Evolutionary conservation across 768 basidiomycete species (phyloP).

Genomic region (Symmetrospora coprosmae): DNA sequence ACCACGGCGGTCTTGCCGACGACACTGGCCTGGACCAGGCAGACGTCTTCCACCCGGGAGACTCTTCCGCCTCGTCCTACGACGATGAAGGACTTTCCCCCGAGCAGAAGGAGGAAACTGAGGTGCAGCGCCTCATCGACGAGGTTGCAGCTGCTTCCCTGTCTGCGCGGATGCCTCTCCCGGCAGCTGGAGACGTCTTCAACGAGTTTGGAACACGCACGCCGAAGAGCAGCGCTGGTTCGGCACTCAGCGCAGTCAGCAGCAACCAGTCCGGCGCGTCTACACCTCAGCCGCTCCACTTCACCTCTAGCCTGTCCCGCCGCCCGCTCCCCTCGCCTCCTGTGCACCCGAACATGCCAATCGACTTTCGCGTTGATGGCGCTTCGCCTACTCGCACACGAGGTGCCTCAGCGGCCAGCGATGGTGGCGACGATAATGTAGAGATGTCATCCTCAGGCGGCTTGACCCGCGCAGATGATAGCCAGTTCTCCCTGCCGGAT

Average conservation of each 20-base stretch:
- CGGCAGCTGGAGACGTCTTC: background rate
- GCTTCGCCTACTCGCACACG: too few species aligned
- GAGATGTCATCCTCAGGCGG: too few species aligned
- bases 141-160: slow-evolving; percentile 5
- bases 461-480: slow-evolving; percentile 9
- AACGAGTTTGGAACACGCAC: slow-evolving; percentile 17
- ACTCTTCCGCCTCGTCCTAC: background rate
- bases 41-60: background rate
- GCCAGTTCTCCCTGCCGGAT: slow-evolving; percentile 5
- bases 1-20: too few species aligned
- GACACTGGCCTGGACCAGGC: too few species aligned
- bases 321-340: slow-evolving; percentile 13
- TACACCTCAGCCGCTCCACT: slow-evolving; percentile 6
- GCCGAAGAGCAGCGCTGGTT: background rate
- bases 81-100: background rate
- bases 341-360: too few species aligned
- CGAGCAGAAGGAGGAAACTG: too few species aligned
- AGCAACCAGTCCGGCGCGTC: background rate
- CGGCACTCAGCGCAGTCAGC: too few species aligned
- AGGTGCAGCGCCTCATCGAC: slow-evolving; percentile 13
- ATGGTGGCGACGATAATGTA: too few species aligned
- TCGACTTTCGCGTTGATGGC: too few species aligned
- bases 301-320: background rate
- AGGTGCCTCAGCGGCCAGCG: background rate
- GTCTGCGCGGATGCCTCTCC: background rate